Evolutionary conservation across 73 alveolate genomes (phyloP).

Genomic region (Diophrys appendiculata): DNA sequence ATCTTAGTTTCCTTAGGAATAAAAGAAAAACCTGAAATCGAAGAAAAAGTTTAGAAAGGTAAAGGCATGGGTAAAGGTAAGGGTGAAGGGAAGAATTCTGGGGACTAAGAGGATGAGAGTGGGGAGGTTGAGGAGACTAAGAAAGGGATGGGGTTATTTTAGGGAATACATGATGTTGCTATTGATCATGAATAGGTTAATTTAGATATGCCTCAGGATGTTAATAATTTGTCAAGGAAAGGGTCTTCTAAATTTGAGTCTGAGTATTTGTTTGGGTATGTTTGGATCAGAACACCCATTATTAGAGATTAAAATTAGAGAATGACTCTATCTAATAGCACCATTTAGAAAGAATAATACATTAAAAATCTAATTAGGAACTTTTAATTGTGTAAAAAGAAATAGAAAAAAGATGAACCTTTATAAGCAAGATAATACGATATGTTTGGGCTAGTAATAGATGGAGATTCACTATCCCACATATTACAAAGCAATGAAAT

Average conservation of each 20-base stretch:
- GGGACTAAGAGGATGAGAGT: background rate
- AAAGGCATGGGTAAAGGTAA: background rate
- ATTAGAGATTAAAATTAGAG: background rate
- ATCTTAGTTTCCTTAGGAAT: constrained; percentile 57
- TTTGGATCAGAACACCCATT: background rate
- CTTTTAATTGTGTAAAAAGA: no score
- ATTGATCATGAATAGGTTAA: no score
- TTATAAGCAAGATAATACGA: no score
- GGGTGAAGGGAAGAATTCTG: background rate
- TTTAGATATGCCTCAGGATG: no score
- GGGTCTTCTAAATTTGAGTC: background rate
- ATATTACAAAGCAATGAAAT: no score
- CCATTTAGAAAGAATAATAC: no score
- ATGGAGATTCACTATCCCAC: constrained; percentile 62
- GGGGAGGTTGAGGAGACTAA: background rate
- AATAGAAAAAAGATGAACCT: no score
- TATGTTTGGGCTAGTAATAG: constrained; percentile 63
- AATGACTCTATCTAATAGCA: no score
- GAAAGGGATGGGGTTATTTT: background rate
- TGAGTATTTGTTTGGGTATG: background rate
- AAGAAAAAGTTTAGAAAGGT: constrained; percentile 37
- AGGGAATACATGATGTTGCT: background rate
- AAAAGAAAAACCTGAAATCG: background rate
- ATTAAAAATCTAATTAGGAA: no score
- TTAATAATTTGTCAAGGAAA: background rate